These are phyloP conservation scores for Mrakia blollopis DNA, from an alignment of 768 basidiomycete genomes.

Conservation along the genomic window DNA sequence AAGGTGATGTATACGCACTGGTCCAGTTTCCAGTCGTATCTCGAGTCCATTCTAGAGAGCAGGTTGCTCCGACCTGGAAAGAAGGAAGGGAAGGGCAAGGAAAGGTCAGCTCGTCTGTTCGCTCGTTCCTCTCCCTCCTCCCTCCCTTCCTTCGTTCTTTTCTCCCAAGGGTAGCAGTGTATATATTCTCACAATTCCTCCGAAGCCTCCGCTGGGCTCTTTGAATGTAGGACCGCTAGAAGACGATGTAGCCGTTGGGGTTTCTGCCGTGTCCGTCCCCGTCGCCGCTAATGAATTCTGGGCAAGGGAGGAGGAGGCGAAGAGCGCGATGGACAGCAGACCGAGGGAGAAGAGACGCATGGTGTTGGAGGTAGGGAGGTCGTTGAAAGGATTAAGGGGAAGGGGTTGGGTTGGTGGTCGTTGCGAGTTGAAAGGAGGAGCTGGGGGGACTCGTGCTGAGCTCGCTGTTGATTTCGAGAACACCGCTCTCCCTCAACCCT, in stretches of 20 bases:
- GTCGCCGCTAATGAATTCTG: too few relatives aligned
- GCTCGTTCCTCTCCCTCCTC: background rate
- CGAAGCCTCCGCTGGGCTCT: background rate
- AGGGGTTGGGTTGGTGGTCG: background rate
- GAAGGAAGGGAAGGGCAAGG: background rate
- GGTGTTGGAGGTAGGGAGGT: background rate
- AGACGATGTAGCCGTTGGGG: background rate
- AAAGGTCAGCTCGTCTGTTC: background rate
- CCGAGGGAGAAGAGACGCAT: background rate
- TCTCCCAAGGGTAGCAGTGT: background rate
- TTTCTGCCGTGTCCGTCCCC: background rate
- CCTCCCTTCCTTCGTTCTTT: background rate
- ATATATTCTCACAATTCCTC: background rate
- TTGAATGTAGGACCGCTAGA: background rate
- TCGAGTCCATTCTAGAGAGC: background rate
- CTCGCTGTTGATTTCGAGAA: background rate
- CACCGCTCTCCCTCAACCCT: background rate
- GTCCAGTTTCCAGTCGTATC: constrained; percentile 15
- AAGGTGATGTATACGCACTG: background rate
- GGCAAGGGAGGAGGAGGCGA: background rate
- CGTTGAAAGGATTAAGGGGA: background rate
- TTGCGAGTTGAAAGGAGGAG: background rate
- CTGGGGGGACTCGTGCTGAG: background rate
- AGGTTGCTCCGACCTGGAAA: background rate
- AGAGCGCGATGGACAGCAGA: background rate